Evolutionary conservation across 345 rosid species (phyloP).

Genomic region (Brassica nigra): DNA sequence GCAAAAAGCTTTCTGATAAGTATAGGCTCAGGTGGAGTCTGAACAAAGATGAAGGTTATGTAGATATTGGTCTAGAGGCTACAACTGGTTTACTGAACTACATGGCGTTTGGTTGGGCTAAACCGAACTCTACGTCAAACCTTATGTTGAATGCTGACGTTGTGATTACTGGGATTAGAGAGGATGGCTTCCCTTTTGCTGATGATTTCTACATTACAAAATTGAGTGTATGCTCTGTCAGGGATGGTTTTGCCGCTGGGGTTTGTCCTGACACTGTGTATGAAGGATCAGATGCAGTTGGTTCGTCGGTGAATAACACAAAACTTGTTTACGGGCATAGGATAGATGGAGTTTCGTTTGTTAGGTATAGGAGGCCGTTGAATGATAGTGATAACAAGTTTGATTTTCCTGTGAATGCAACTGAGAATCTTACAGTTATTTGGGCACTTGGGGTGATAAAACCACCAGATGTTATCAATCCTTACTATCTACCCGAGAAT

Average conservation of each 20-base stretch:
- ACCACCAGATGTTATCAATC: constrained; percentile 74
- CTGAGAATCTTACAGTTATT: constrained; percentile 57
- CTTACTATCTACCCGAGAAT: constrained; percentile 83
- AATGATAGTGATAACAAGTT: constrained; percentile 61
- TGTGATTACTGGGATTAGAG: constrained; percentile 70
- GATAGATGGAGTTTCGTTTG: constrained; percentile 89
- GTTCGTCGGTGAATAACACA: constrained; percentile 66
- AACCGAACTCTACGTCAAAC: constrained; percentile 49
- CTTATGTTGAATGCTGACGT: constrained; percentile 83
- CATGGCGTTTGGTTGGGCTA: constrained; percentile 97
- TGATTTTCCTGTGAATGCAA: constrained; percentile 71
- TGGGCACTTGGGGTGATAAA: constrained; percentile 95
- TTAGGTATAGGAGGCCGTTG: constrained; percentile 73
- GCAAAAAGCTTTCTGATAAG: constrained; percentile 62
- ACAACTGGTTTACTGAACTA: constrained; percentile 59
- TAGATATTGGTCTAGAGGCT: constrained; percentile 88
- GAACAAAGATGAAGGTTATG: constrained; percentile 52
- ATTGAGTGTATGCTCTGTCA: constrained; percentile 66
- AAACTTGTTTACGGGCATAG: constrained; percentile 82
- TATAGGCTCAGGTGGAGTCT: constrained; percentile 83
- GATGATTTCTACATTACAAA: constrained; percentile 82
- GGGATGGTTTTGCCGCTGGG: constrained; percentile 62
- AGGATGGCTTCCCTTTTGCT: constrained; percentile 72
- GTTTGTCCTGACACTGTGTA: constrained; percentile 87
- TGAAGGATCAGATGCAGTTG: constrained; percentile 44